phyloP scores from a whole-genome alignment of 202 grass and related monocot species.

The Brachypodium distachyon region DNA sequence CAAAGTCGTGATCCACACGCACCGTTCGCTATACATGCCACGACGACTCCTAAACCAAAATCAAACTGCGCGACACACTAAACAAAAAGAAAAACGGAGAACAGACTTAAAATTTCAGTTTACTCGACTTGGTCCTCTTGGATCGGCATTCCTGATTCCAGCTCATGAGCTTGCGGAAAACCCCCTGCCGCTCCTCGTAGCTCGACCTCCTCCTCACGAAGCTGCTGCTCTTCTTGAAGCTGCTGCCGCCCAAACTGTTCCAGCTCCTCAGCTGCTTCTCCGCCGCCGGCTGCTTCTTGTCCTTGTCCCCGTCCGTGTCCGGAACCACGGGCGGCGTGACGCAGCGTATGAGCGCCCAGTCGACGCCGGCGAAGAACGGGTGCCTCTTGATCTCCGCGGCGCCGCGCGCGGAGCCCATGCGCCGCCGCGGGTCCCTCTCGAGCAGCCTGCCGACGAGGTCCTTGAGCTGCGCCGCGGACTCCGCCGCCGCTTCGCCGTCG shows the following conservation, averaged over 20 bases:
- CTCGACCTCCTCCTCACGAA: conserved; percentile 30
- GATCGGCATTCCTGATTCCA: conserved; percentile 28
- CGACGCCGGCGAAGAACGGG: conserved; percentile 69
- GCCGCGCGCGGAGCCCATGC: conserved; percentile 59
- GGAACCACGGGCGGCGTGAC: conserved; percentile 66
- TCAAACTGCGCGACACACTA: background rate
- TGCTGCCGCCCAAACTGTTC: conserved; percentile 49
- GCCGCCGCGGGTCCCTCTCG: conserved; percentile 57
- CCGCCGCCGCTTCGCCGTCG: too few species aligned
- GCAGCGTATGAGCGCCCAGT: conserved; percentile 84
- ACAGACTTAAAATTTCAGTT: background rate
- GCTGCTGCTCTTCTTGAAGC: conserved; percentile 33
- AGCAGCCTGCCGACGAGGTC: conserved; percentile 60
- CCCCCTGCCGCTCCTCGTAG: conserved; percentile 36
- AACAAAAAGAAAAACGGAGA: background rate
- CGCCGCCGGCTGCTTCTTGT: too few species aligned
- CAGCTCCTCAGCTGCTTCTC: conserved; percentile 43
- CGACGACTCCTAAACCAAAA: conserved; percentile 9
- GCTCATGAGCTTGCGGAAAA: conserved; percentile 39
- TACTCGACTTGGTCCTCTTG: conserved; percentile 20
- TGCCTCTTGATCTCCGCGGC: conserved; percentile 85
- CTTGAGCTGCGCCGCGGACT: conserved; percentile 35
- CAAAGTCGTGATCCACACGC: background rate
- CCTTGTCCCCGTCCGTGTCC: conserved; percentile 7
- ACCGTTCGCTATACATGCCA: background rate